A percentile compares a stretch with the other conserved stretches of the same genome.
Conservation (phyloP, 176 grass and related monocot genomes). For the Triticum urartu region DNA sequence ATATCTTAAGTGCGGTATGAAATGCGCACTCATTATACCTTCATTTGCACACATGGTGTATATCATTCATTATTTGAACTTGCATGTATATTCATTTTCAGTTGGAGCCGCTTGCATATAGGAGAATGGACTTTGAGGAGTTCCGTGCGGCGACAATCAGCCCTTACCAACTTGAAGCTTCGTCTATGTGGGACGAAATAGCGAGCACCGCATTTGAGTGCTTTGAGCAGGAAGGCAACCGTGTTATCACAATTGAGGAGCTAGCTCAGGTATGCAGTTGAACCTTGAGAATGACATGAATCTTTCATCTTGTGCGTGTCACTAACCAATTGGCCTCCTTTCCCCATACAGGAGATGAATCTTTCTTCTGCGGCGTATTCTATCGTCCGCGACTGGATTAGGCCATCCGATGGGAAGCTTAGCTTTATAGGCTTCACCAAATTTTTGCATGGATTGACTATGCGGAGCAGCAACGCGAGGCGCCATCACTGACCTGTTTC, state of each 20-base stretch:
- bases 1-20: slow-evolving; percentile 85
- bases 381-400: slow-evolving; percentile 86
- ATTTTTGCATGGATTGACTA: slow-evolving; percentile 97
- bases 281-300: background rate
- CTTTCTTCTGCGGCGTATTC: slow-evolving; percentile 76
- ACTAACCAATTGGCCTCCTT: background rate
- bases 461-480: slow-evolving; percentile 69
- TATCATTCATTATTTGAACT: slow-evolving; percentile 22
- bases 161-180: slow-evolving; percentile 94
- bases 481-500: slow-evolving; percentile 45
- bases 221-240: slow-evolving; percentile 93
- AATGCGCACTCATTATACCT: slow-evolving; percentile 18
- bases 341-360: slow-evolving; percentile 79
- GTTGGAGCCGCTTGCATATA: slow-evolving; percentile 95
- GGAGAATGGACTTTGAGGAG: slow-evolving; percentile 96
- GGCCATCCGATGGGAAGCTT: slow-evolving; percentile 74
- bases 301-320: background rate
- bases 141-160: slow-evolving; percentile 84
- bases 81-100: slow-evolving; percentile 43
- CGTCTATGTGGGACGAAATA: slow-evolving; percentile 83
- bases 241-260: slow-evolving; percentile 81
- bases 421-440: slow-evolving; percentile 94
- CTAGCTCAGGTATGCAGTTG: slow-evolving; percentile 58
- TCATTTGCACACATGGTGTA: slow-evolving; percentile 21
- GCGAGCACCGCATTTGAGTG: slow-evolving; percentile 75